Conservation (phyloP, 805 yeast genomes). For the Lipomyces sp. region DNA sequence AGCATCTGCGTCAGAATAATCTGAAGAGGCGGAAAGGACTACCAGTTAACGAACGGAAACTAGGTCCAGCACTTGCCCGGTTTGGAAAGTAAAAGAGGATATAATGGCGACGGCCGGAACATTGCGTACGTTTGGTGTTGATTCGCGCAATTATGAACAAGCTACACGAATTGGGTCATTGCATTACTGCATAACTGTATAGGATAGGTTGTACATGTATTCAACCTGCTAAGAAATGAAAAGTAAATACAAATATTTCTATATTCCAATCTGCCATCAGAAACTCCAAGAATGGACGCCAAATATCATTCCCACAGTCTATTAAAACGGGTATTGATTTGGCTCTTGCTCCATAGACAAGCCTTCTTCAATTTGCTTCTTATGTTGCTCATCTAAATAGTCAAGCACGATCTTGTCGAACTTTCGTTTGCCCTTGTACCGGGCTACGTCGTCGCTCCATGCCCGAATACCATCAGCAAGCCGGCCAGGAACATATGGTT, state of each 20-base stretch:
- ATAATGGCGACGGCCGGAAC: not conserved
- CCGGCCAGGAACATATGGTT: slow-evolving; percentile 66
- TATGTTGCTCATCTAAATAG: slow-evolving; percentile 34
- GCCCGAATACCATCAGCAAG: slow-evolving; percentile 61
- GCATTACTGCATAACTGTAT: not conserved
- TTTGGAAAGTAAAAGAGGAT: slow-evolving; percentile 17
- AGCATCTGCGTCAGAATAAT: slow-evolving; percentile 64
- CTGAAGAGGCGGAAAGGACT: slow-evolving; percentile 52
- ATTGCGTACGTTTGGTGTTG: slow-evolving; percentile 1
- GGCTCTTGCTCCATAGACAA: slow-evolving; percentile 28
- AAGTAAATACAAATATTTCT: not conserved
- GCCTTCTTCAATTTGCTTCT: slow-evolving; percentile 32
- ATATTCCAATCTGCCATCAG: not conserved
- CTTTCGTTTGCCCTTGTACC: slow-evolving; percentile 58
- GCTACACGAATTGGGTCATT: not conserved
- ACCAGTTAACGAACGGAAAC: slow-evolving; percentile 25
- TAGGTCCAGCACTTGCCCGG: slow-evolving; percentile 37
- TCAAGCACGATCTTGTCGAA: slow-evolving; percentile 31
- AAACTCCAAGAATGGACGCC: not conserved
- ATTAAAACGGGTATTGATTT: slow-evolving; percentile 30
- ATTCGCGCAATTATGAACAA: not conserved
- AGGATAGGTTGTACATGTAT: not conserved
- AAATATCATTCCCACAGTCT: not conserved
- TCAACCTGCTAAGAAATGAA: not conserved
- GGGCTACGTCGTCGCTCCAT: slow-evolving; percentile 65